Base-by-base conservation (phyloP, 2,329 filamentous ascomycete genomes). In the Ascocoryne sarcoides region DNA sequence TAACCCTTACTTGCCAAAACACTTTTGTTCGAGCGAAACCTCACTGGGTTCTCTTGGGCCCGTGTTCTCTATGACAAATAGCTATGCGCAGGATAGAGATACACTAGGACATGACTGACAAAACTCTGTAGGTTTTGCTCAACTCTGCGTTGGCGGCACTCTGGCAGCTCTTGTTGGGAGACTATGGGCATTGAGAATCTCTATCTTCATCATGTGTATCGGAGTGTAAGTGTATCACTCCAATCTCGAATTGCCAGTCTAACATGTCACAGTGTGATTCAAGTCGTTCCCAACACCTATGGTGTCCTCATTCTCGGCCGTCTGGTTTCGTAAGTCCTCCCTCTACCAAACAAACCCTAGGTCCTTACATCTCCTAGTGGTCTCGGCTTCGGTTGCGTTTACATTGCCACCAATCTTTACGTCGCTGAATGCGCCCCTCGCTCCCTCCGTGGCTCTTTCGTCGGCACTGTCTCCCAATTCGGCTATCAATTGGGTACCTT, bases 401-500 rank as follows among this genome's bases (percentile, higher is more conserved):
- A 65, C 43, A 65, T 66, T 32, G 61, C 64, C 2, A 62, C 60
- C 3, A 65, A 62, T 42, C 54, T 66, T 3, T 66, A 65, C 42
- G 62, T 66, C 5, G 62, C 63, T 2, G 64, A 66, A 53, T 65
- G 62, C 43, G 54, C 63, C 0, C 64, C 64, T n/a, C 54, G 55
- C 14, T 53, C 53, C 18, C 56, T 66, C 1, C 57, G 64, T 20
- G 64, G 64, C 3, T 60, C 56, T 26, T 66, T 66, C 40, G 62
- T 66, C 9, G 62, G 60, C 5, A 62, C 60, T 1, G 59, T 65
- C 9, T 54, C 60, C 2, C 64, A 67, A 49, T 65, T 67, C 36
- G 63, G 63, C 14, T 66, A 65, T 40, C 64, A 66, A 42, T 53
- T 68, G 0, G 65, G 65, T 7, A 65, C 63, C 0, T 54, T 67